Conservation (phyloP, 768 basidiomycete genomes). For the Podaxis sp. region DNA sequence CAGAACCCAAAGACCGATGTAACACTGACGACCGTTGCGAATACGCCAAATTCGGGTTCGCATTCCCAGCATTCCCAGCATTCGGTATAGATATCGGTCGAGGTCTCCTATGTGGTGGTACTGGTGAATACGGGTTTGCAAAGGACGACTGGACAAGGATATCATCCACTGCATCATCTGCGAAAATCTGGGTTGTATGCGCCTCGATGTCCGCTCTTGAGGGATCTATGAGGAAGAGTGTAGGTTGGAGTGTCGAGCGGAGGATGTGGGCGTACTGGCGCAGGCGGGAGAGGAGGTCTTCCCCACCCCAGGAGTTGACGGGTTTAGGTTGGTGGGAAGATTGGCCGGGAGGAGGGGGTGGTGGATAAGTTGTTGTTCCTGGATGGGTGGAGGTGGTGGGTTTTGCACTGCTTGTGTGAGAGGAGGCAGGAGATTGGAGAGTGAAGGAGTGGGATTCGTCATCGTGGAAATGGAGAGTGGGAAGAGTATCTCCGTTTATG, state of each 20-base stretch:
- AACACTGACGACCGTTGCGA: conserved; percentile 73
- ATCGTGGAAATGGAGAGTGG: conserved; percentile 94
- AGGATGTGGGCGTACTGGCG: conserved; percentile 78
- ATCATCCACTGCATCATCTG: conserved; percentile 85
- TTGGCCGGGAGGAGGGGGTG: conserved; percentile 48
- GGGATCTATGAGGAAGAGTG: conserved; percentile 89
- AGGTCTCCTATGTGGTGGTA: conserved; percentile 81
- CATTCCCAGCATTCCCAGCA: conserved; percentile 32
- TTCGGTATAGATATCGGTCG: conserved; percentile 52
- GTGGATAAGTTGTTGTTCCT: conserved; percentile 59
- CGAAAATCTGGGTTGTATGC: conserved; percentile 81
- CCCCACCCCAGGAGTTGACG: conserved; percentile 79
- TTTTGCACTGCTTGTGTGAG: conserved; percentile 22
- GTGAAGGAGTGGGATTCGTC: conserved; percentile 88
- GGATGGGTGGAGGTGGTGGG: conserved; percentile 10
- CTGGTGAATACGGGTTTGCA: conserved; percentile 74
- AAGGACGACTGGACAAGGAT: conserved; percentile 81
- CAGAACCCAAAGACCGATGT: conserved; percentile 72
- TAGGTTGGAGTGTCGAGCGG: conserved; percentile 82
- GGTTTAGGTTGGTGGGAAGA: conserved; percentile 39
- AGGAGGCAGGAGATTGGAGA: conserved; percentile 43
- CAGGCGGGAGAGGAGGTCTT: conserved; percentile 78
- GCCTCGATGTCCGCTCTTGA: conserved; percentile 90
- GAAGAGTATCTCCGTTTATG: conserved; percentile 80
- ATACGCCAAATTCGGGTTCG: conserved; percentile 28